Evolutionary conservation across 305 asterid species (phyloP).

Genomic region (Withania somnifera): DNA sequence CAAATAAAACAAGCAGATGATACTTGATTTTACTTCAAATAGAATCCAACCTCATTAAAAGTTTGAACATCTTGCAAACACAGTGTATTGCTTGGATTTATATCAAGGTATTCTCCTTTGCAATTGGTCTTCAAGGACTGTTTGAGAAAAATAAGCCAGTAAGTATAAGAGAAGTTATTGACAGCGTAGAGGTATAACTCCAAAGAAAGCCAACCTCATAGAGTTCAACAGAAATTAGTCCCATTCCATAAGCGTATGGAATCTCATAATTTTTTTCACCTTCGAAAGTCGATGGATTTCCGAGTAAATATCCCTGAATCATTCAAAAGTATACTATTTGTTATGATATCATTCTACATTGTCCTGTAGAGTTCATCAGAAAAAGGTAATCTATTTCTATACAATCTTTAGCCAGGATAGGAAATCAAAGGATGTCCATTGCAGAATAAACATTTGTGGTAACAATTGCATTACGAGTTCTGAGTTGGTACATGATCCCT

Average conservation of each 20-base stretch:
- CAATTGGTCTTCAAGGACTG: slow-evolving; percentile 1
- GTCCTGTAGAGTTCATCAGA: background rate
- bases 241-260: slow-evolving; percentile 29
- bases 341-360: background rate
- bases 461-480: background rate
- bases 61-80: slow-evolving; percentile 2
- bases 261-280: slow-evolving; percentile 6
- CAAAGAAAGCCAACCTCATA: background rate
- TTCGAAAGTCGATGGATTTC: slow-evolving; percentile 7
- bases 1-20: background rate
- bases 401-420: background rate
- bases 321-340: background rate
- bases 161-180: background rate
- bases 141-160: background rate
- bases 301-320: slow-evolving; percentile 21
- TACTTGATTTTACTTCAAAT: background rate
- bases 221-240: slow-evolving; percentile 24
- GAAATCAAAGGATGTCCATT: background rate
- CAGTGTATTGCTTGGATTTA: background rate
- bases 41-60: background rate
- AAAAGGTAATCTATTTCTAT: background rate
- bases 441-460: background rate
- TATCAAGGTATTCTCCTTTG: background rate
- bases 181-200: background rate
- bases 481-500: background rate